Percentiles rank a stretch among this genome's conserved stretches.
Conservation (phyloP, 345 rosid species). For the Psidium friedrichsthalianum region DNA sequence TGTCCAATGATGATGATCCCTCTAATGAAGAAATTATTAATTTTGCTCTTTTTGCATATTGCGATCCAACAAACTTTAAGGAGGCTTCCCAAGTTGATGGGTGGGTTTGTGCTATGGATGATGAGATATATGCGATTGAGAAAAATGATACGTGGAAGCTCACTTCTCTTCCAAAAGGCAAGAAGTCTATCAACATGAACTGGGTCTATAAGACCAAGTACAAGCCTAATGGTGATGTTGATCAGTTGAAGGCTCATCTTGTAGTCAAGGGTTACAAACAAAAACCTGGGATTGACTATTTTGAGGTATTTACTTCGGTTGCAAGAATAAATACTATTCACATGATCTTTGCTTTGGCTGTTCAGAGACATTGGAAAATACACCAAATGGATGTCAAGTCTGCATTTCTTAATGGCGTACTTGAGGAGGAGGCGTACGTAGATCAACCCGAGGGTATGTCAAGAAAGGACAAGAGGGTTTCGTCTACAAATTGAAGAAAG, state of each 20-base stretch:
- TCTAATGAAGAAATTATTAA: too few species aligned
- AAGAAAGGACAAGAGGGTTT: neutral
- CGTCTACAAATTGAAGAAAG: neutral
- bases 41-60: neutral
- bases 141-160: neutral
- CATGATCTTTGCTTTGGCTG: too few species aligned
- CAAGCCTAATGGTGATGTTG: neutral
- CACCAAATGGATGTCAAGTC: neutral
- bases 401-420: neutral
- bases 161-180: neutral
- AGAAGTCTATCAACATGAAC: neutral
- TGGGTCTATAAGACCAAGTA: neutral
- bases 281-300: too few species aligned
- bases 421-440: neutral
- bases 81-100: neutral
- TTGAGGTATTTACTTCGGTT: too few species aligned
- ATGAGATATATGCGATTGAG: neutral
- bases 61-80: neutral
- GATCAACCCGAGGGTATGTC: neutral
- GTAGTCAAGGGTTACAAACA: neutral
- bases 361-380: neutral
- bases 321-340: too few species aligned
- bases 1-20: neutral
- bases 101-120: neutral
- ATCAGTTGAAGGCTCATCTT: neutral